These are phyloP conservation scores for Arthrobotrys iridis DNA, from an alignment of 2,329 filamentous ascomycete species.

Conservation along the genomic window DNA sequence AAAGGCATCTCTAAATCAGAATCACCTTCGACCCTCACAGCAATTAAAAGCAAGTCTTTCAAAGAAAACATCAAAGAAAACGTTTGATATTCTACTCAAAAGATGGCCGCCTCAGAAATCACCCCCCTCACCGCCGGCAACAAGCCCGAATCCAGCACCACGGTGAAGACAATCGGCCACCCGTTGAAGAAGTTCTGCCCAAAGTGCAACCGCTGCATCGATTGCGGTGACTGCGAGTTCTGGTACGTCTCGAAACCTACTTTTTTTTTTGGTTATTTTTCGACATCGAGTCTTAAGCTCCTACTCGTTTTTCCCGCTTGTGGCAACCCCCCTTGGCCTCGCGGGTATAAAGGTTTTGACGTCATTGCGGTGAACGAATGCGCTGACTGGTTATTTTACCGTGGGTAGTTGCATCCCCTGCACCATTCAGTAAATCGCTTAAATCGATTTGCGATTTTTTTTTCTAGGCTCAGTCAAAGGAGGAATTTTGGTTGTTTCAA, in stretches of 20 bases:
- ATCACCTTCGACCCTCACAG: no score
- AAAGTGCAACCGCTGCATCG: constrained; percentile 51
- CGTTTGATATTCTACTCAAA: neutral
- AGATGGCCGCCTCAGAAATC: constrained; percentile 49
- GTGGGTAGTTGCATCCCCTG: constrained; percentile 40
- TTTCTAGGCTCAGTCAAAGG: no score
- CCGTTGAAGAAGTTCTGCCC: constrained; percentile 52
- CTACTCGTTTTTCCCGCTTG: neutral
- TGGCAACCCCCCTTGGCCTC: no score
- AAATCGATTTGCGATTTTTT: no score
- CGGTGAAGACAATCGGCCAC: constrained; percentile 29
- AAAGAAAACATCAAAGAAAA: neutral
- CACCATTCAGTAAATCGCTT: constrained; percentile 33
- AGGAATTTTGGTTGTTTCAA: no score
- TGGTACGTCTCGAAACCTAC: constrained; percentile 37
- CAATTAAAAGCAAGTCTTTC: no score
- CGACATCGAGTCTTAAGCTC: neutral
- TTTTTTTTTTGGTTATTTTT: neutral
- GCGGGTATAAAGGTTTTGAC: no score
- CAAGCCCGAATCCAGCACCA: constrained; percentile 40
- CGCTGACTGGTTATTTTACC: neutral
- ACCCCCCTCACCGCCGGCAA: constrained; percentile 35
- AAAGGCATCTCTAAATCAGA: no score
- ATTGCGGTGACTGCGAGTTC: constrained; percentile 52
- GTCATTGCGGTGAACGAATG: neutral